phyloP scores from a whole-genome alignment of 2,329 filamentous ascomycete genomes.

The Fusarium heterosporum region DNA sequence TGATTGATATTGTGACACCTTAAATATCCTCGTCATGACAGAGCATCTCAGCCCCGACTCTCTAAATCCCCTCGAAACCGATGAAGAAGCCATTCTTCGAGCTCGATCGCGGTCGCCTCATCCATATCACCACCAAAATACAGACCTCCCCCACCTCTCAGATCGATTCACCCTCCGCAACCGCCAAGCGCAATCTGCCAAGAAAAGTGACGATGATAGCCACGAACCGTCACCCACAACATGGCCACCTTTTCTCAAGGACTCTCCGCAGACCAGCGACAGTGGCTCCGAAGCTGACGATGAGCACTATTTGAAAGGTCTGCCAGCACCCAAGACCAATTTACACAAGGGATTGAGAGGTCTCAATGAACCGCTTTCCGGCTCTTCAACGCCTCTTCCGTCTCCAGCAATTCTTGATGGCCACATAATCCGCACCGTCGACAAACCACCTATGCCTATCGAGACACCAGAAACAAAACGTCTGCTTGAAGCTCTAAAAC shows the following conservation, averaged over 20 bases:
- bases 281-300: slow-evolving; percentile 97
- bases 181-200: slow-evolving; percentile 32
- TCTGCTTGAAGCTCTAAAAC: slow-evolving; percentile 51
- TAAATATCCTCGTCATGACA: slow-evolving; percentile 58
- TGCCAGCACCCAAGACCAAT: slow-evolving; percentile 81
- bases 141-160: slow-evolving; percentile 65
- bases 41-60: slow-evolving; percentile 56
- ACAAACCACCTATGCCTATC: slow-evolving; percentile 34
- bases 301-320: slow-evolving; percentile 85
- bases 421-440: slow-evolving; percentile 47
- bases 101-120: slow-evolving; percentile 72
- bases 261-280: slow-evolving; percentile 77
- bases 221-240: slow-evolving; percentile 42
- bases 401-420: slow-evolving; percentile 62
- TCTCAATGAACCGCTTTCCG: slow-evolving; percentile 65
- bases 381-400: slow-evolving; percentile 65
- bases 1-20: slow-evolving; percentile 45
- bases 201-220: slow-evolving; percentile 37
- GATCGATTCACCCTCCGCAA: slow-evolving; percentile 51
- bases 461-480: slow-evolving; percentile 33
- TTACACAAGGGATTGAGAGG: slow-evolving; percentile 83
- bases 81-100: slow-evolving; percentile 58
- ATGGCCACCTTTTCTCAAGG: slow-evolving; percentile 57
- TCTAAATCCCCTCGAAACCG: slow-evolving; percentile 49
- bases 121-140: slow-evolving; percentile 72